Percentiles rank a stretch among this genome's conserved stretches.
These are phyloP conservation scores for Panicum hallii DNA, from an alignment of 202 grass and related monocot species.

Conservation along the genomic window DNA sequence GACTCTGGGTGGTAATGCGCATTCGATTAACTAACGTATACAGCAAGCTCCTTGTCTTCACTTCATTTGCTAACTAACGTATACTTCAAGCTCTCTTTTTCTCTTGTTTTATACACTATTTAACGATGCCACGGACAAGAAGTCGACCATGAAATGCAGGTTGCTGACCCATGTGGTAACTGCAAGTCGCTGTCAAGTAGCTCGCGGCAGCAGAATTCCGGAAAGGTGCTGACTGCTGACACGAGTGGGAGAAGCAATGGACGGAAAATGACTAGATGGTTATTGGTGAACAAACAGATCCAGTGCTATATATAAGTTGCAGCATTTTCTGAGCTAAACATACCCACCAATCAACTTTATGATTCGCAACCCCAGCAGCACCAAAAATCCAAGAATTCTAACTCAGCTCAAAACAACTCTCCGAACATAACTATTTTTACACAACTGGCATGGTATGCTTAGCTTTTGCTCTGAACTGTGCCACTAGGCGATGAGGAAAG, in stretches of 20 bases:
- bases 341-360: neutral
- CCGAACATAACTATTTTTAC: neutral
- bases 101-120: too few species aligned
- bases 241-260: neutral
- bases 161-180: too few species aligned
- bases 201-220: too few species aligned
- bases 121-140: too few species aligned
- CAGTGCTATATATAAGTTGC: neutral
- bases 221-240: too few species aligned
- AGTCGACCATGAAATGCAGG: too few species aligned
- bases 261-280: neutral
- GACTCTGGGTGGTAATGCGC: neutral
- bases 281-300: neutral
- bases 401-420: neutral
- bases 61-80: too few species aligned
- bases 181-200: too few species aligned
- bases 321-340: neutral
- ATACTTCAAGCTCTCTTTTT: too few species aligned
- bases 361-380: neutral
- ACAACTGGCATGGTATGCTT: neutral
- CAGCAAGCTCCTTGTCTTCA: neutral
- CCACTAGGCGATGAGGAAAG: constrained; percentile 81
- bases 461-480: neutral
- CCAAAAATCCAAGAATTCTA: neutral
- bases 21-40: neutral